Conservation (phyloP, 768 basidiomycete species). For the Rhizopogon vulgaris region DNA sequence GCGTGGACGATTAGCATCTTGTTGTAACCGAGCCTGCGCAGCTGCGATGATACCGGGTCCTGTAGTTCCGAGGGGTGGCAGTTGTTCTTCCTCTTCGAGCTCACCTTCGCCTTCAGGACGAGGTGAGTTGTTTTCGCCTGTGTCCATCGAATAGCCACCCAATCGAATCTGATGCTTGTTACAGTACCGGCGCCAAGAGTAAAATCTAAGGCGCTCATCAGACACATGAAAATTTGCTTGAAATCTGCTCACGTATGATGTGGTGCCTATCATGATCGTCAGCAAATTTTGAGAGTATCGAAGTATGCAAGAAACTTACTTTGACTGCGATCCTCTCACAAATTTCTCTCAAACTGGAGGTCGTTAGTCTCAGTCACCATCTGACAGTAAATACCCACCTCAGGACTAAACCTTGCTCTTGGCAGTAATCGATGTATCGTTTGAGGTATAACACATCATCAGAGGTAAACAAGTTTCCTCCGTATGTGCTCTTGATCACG, state of each 20-base stretch:
- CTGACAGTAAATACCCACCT: slow-evolving; percentile 39
- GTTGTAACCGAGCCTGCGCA: slow-evolving; percentile 35
- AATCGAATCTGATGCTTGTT: slow-evolving; percentile 91
- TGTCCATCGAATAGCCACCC: slow-evolving; percentile 76
- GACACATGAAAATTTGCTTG: background rate
- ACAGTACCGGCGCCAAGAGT: slow-evolving; percentile 88
- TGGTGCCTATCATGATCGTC: slow-evolving; percentile 51
- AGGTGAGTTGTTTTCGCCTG: slow-evolving; percentile 43
- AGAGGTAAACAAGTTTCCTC: slow-evolving; percentile 80
- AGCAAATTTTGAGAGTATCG: background rate
- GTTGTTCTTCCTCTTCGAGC: slow-evolving; percentile 36
- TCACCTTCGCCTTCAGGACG: slow-evolving; percentile 38
- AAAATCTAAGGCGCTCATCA: slow-evolving; percentile 47
- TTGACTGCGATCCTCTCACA: slow-evolving; percentile 84
- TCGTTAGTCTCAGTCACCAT: background rate
- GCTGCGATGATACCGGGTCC: slow-evolving; percentile 42
- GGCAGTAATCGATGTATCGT: slow-evolving; percentile 87
- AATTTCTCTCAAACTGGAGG: slow-evolving; percentile 58
- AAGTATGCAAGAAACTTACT: slow-evolving; percentile 29
- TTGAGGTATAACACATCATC: slow-evolving; percentile 82
- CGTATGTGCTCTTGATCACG: slow-evolving; percentile 85
- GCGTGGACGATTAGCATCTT: slow-evolving; percentile 34
- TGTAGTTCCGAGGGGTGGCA: slow-evolving; percentile 25
- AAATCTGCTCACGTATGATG: slow-evolving; percentile 68
- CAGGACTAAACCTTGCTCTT: slow-evolving; percentile 78